These are phyloP conservation scores for Microdochium bolleyi DNA, from an alignment of 2,329 filamentous ascomycete species.

Conservation along the genomic window DNA sequence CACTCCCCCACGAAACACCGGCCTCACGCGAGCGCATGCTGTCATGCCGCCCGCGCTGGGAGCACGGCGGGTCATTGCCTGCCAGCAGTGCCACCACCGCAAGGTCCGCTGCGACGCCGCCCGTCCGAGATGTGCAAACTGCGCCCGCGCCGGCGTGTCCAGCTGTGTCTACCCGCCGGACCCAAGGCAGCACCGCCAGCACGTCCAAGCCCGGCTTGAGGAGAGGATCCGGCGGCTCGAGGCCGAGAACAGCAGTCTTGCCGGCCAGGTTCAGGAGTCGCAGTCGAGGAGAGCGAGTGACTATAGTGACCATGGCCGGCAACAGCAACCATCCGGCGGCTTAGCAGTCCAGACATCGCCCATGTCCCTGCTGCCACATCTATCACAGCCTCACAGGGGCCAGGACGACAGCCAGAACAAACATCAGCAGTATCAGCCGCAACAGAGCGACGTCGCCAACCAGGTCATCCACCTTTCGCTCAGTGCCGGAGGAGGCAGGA, in stretches of 20 bases:
- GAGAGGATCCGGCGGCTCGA: constrained; percentile 22
- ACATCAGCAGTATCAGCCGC: constrained; percentile 3
- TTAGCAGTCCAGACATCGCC: neutral
- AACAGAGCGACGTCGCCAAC: constrained; percentile 22
- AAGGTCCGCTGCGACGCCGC: constrained; percentile 32
- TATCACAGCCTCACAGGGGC: constrained; percentile 1
- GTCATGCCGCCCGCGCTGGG: neutral
- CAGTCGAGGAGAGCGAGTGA: neutral
- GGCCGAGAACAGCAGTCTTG: constrained; percentile 17
- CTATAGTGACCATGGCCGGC: neutral
- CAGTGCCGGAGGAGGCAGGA: constrained; percentile 30
- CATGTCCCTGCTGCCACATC: neutral
- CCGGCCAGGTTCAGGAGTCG: constrained; percentile 5
- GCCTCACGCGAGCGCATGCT: no score
- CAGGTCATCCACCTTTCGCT: constrained; percentile 34
- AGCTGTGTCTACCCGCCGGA: constrained; percentile 25
- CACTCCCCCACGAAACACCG: neutral
- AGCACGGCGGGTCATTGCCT: constrained; percentile 12
- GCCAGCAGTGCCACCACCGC: constrained; percentile 30
- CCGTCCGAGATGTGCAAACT: constrained; percentile 25
- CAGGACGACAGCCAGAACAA: neutral
- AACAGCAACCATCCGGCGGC: constrained; percentile 1
- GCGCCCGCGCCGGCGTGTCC: constrained; percentile 21
- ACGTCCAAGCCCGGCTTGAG: constrained; percentile 23
- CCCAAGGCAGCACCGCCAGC: constrained; percentile 14